Evolutionary conservation across 257 asterid species (phyloP).

Genomic region (Solanum appendiculatum): DNA sequence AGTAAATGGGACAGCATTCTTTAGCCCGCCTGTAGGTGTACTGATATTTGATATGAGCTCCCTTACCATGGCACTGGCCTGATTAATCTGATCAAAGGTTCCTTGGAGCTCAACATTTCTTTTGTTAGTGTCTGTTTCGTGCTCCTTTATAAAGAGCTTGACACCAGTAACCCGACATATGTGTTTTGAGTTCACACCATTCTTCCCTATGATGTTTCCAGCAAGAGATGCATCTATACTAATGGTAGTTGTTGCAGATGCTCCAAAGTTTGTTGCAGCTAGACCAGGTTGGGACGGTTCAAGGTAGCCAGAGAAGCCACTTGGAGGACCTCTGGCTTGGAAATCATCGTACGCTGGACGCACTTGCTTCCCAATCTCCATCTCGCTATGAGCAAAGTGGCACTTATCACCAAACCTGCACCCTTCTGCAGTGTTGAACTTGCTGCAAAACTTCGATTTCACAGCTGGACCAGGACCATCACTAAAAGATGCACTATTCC

Average conservation of each 20-base stretch:
- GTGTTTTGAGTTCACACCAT: conserved; percentile 83
- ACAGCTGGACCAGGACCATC: conserved; percentile 42
- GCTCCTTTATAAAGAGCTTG: conserved; percentile 61
- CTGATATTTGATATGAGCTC: conserved; percentile 51
- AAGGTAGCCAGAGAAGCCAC: conserved; percentile 26
- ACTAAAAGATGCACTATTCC: conserved; percentile 20
- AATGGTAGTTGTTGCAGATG: conserved; percentile 72
- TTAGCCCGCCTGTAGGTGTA: conserved; percentile 17
- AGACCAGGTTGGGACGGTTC: conserved; percentile 41
- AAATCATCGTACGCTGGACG: conserved; percentile 42
- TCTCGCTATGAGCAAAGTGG: conserved; percentile 84
- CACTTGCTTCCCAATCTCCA: conserved; percentile 66
- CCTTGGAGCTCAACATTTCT: conserved; percentile 88
- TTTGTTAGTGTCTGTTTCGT: conserved; percentile 56
- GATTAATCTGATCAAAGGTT: conserved; percentile 57
- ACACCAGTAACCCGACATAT: conserved; percentile 71
- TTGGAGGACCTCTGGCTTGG: conserved; percentile 29
- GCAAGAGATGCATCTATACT: conserved; percentile 72
- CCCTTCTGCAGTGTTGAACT: conserved; percentile 67
- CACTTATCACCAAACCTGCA: conserved; percentile 86
- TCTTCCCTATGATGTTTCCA: conserved; percentile 81
- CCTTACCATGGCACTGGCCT: conserved; percentile 64
- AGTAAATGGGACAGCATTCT: conserved; percentile 7
- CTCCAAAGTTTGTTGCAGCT: conserved; percentile 49
- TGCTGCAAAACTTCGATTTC: conserved; percentile 68